Percentiles rank a stretch among this genome's conserved stretches.
Conservation (phyloP, 352 stramenopile genomes). For the Globisporangium acanthophoron region DNA sequence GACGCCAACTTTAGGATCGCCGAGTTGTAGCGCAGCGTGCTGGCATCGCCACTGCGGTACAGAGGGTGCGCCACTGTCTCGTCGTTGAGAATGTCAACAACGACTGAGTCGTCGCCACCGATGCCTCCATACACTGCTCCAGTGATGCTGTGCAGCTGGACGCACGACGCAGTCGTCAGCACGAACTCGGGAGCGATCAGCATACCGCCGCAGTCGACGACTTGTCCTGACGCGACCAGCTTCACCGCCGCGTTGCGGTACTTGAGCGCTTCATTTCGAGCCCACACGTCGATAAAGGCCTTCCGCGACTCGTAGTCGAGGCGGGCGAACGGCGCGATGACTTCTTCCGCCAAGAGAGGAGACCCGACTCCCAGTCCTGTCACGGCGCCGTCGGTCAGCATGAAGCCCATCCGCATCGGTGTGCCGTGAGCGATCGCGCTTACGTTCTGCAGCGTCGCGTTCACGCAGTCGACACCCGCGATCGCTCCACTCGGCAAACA, state of each 20-base stretch:
- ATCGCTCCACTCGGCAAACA: not conserved
- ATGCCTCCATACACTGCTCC: not conserved
- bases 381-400: not conserved
- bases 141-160: not conserved
- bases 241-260: not conserved
- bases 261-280: not conserved
- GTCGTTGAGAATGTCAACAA: not conserved
- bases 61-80: not conserved
- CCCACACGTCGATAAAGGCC: not conserved
- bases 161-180: not conserved
- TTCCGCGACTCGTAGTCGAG: not conserved
- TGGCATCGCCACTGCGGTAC: not conserved
- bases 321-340: not conserved
- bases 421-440: not conserved
- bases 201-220: constrained; percentile 3
- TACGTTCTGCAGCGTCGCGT: constrained; percentile 1
- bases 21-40: not conserved
- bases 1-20: not conserved
- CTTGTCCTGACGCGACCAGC: not conserved
- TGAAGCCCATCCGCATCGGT: constrained; percentile 4
- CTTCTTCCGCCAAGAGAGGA: not conserved
- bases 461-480: not conserved
- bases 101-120: not conserved
- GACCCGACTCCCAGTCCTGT: not conserved
- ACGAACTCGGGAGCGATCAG: constrained; percentile 6